A percentile compares a stretch with the other conserved stretches of the same genome.
phyloP scores from a whole-genome alignment of 225 moss, liverwort and hornwort species.

The Marchantia polymorpha region DNA sequence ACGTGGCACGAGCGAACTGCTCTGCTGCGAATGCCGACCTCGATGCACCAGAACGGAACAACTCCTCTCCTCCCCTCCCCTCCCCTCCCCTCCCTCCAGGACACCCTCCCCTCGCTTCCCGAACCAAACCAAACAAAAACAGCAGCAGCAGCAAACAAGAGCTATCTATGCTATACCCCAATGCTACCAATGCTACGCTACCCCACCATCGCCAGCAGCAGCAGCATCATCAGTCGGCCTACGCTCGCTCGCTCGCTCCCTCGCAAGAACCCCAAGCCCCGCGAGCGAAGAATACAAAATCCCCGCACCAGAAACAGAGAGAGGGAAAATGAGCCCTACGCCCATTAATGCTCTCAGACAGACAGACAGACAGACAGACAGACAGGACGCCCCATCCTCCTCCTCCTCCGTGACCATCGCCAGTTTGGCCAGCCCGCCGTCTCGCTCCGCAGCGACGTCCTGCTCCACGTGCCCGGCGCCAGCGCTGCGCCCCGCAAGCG shows the following conservation, averaged over 20 bases:
- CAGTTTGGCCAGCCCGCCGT: slow-evolving; percentile 6
- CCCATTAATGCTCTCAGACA: slow-evolving; percentile 14
- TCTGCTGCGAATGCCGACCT: slow-evolving; percentile 15
- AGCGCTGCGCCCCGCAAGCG: too few species aligned
- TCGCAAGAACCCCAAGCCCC: background rate
- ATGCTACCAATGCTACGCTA: background rate
- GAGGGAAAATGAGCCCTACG: background rate
- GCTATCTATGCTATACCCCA: too few species aligned
- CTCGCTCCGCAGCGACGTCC: background rate
- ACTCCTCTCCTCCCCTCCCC: background rate
- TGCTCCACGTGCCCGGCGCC: background rate
- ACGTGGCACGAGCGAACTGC: slow-evolving; percentile 22
- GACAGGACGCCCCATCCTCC: slow-evolving; percentile 5
- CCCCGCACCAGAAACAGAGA: slow-evolving; percentile 3
- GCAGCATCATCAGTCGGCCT: background rate
- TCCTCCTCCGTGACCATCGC: background rate
- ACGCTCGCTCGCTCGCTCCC: background rate
- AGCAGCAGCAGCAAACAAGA: slow-evolving; percentile 10
- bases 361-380: too few species aligned
- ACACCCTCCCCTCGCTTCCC: background rate
- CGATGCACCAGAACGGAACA: slow-evolving; percentile 11
- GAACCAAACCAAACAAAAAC: slow-evolving; percentile 10
- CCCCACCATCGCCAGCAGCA: background rate
- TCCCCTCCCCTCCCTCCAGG: background rate
- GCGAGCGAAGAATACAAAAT: background rate